Base-by-base conservation (phyloP, 805 yeast genomes). In the Hemisphaericaspora nanyangensis region DNA sequence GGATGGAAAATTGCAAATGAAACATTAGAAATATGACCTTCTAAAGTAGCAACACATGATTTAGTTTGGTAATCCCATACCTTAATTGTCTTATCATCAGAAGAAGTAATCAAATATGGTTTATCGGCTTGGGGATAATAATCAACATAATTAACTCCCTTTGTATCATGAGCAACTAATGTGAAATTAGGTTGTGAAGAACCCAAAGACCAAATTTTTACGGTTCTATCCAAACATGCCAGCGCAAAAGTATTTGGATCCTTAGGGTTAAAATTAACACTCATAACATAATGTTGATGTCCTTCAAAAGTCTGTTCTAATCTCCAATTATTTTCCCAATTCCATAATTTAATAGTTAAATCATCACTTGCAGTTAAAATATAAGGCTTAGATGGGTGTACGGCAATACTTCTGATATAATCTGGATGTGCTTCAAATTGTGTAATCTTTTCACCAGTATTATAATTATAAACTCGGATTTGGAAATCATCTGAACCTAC, bases 371-470 rank as follows among this genome's bases (percentile, higher is more conserved):
- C 86, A 3, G 97, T 85, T 52, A 93, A 72, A 36, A 93, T 74
- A 53, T 85, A 85, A 17, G 98, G 95, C 65, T 85, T 86, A 13
- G 91, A 74, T 31, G 98, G 97, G 65, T 93, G 99, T 30, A 91
- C 95, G 8, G 95, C 93, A 48, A 93, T 78, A 40, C 86, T 80
- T 61, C 99, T 82, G 56, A 93, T 85, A 63, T 93, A 93, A 64
- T 93, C 99, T 7, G 96, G 96, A 59, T 93, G 99, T 7, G 97
- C 98, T 68, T 93, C 99, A 57, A 91, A 93, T 65, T 90, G 98
- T 28, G 87, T 76, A 46, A 93, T 78, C 60, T 88, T 89, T 65
- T 93, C 99, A 42, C 95, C 90, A 15, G 99, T 93, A 65, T 88
- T 88, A 71, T 87, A 89, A 65, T 93, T 93, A 73, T 79, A 93